Evolutionary conservation across 352 stramenopile genomes (phyloP).

Genomic region (Phytophthora crassamura): DNA sequence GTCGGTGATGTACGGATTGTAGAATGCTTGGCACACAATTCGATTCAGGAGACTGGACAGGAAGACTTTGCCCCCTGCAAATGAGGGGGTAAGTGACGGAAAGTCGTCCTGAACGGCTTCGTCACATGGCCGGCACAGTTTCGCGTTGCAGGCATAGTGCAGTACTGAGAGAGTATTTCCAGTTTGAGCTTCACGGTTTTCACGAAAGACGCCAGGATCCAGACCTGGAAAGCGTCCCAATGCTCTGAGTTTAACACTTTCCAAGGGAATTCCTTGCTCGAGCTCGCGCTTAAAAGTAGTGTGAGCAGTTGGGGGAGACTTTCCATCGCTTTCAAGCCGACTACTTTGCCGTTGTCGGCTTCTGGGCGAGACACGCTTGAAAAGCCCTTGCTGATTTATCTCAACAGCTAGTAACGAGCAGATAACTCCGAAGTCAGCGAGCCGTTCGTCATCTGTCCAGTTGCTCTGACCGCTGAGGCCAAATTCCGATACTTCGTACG

Average conservation of each 20-base stretch:
- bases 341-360: slow-evolving; percentile 23
- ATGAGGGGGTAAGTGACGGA: slow-evolving; percentile 61
- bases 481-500: slow-evolving; percentile 26
- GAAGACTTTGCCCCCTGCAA: slow-evolving; percentile 63
- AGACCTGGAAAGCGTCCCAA: slow-evolving; percentile 62
- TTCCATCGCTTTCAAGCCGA: slow-evolving; percentile 19
- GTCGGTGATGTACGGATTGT: slow-evolving; percentile 81
- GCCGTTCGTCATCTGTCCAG: slow-evolving; percentile 31
- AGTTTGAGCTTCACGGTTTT: slow-evolving; percentile 21
- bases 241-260: slow-evolving; percentile 62
- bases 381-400: slow-evolving; percentile 26
- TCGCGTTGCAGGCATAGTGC: slow-evolving; percentile 52
- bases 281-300: slow-evolving; percentile 49
- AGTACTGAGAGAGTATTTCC: slow-evolving; percentile 54
- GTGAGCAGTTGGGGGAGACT: slow-evolving; percentile 9
- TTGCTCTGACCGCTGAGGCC: slow-evolving; percentile 10
- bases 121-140: slow-evolving; percentile 62
- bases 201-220: slow-evolving; percentile 52
- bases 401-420: slow-evolving; percentile 52
- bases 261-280: slow-evolving; percentile 59
- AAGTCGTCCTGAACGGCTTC: slow-evolving; percentile 51
- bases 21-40: slow-evolving; percentile 80
- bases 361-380: slow-evolving; percentile 15
- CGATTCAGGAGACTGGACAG: slow-evolving; percentile 65
- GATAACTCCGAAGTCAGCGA: slow-evolving; percentile 51